Base-by-base conservation (phyloP, 2,329 filamentous ascomycete genomes). In the Seiridium cupressi region DNA sequence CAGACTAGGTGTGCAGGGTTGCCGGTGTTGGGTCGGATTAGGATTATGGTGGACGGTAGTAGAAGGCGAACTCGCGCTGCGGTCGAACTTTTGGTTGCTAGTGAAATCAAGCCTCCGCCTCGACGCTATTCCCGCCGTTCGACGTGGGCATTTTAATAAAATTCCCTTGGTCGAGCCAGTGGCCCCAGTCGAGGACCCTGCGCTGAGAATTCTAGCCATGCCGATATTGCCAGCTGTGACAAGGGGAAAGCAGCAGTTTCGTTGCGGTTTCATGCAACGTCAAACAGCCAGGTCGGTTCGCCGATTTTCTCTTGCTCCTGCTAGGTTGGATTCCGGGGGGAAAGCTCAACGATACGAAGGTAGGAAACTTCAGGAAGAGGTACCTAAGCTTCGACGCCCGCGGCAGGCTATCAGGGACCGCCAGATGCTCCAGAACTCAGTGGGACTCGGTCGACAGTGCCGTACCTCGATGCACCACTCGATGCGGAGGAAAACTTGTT, bases 31-130 rank as follows among this genome's bases (percentile, higher is more conserved):
- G 38, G 44, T 51, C 11, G 54, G n/a, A 57, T 57, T 57, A 57
- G 44, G 46, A 58, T 58, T 58, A 58, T 49, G 34, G 35, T 58
- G 55, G 34, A 44, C 44, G 32, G 55, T 49, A 46, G 56, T 35
- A 59, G 11, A 7, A 59, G 51, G 36, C 40, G 57, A 59, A 54
- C 57, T 59, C 57, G 57, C 57, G 36, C 57, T 59, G 57, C 57
- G 57, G 57, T 59, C 42, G 47, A 53, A 59, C 46, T 51, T 58
- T 10, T 44, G 36, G 40, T 38, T 59, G 55, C 44, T 58, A 58
- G 51, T 58, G 26, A 46, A 57, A 57, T 36, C 32, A 32, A 18
- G n/a, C 47, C 9, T 36, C 26, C 57, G 40, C 11, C 35, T 54
- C 26, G 48, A 49, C 36, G 48, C 49, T 40, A 54, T 47, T 44